These are phyloP conservation scores for Exutisphaerella laricina DNA, from an alignment of 2,329 filamentous ascomycete species.

Conservation along the genomic window DNA sequence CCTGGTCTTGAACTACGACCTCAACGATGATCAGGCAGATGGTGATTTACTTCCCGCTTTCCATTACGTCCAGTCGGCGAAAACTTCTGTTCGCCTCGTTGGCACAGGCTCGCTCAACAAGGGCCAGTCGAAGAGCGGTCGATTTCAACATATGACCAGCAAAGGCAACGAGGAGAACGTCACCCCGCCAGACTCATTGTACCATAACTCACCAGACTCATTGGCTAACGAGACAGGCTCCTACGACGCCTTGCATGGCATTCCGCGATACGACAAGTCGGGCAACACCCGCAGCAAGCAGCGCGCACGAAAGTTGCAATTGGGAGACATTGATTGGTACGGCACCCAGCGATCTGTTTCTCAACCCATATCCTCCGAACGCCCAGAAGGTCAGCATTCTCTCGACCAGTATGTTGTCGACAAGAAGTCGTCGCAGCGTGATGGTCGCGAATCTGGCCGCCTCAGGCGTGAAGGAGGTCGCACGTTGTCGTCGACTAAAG, in stretches of 20 bases:
- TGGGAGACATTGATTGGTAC: constrained; percentile 98
- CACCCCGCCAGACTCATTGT: constrained; percentile 7
- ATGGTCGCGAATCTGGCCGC: constrained; percentile 11
- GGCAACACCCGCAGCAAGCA: constrained; percentile 66
- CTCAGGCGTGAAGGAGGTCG: constrained; percentile 10
- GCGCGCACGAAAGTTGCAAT: constrained; percentile 80
- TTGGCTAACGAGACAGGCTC: constrained; percentile 30
- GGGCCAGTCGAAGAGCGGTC: constrained; percentile 27
- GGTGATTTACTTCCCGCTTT: constrained; percentile 51
- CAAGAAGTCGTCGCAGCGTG: constrained; percentile 19
- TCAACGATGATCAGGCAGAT: constrained; percentile 71
- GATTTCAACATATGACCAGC: constrained; percentile 29
- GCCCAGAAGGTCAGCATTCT: constrained; percentile 21
- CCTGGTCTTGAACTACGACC: constrained; percentile 91
- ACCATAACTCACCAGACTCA: constrained; percentile 9
- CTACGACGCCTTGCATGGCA: constrained; percentile 37
- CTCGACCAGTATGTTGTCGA: constrained; percentile 30
- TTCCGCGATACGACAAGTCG: constrained; percentile 50
- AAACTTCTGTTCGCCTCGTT: constrained; percentile 44
- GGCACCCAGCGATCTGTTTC: constrained; percentile 16
- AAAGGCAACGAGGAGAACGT: constrained; percentile 15
- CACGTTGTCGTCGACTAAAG: constrained; percentile 13
- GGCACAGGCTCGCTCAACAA: constrained; percentile 37
- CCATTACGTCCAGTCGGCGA: constrained; percentile 39
- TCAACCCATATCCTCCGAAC: constrained; percentile 14